A percentile compares a stretch with the other conserved stretches of the same genome.
Evolutionary conservation across 208 protist genomes (phyloP).

Genomic region (Vickermania ingenoplastis): DNA sequence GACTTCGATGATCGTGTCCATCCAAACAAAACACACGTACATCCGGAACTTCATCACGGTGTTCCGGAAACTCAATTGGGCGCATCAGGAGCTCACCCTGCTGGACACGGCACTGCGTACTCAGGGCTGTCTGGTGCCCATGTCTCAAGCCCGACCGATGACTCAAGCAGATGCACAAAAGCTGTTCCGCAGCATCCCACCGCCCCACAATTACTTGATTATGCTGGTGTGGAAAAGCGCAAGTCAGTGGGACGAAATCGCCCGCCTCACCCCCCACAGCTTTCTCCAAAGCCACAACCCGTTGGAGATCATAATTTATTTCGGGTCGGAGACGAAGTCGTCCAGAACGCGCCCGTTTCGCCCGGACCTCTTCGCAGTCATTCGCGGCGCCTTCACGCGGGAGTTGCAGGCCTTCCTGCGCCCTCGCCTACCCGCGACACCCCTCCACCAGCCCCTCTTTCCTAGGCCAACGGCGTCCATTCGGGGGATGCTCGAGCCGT

Average conservation of each 20-base stretch:
- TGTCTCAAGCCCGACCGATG: background rate
- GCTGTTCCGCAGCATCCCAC: background rate
- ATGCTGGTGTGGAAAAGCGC: background rate
- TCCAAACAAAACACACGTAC: background rate
- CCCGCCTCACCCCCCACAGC: background rate
- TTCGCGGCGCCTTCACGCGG: background rate
- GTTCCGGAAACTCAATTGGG: background rate
- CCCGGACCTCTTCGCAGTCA: background rate
- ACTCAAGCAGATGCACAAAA: background rate
- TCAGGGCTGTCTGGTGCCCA: background rate
- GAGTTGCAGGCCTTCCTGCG: background rate
- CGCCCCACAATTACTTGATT: background rate
- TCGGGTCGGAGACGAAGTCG: background rate
- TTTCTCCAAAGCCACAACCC: slow-evolving; percentile 1
- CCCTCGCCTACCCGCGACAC: background rate
- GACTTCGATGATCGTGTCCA: background rate
- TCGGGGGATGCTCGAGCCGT: slow-evolving; percentile 2
- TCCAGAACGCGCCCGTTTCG: background rate
- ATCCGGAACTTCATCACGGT: background rate
- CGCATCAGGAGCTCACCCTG: background rate
- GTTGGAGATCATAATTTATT: slow-evolving; percentile 1
- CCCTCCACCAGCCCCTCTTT: slow-evolving; percentile 3
- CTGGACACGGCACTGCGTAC: background rate
- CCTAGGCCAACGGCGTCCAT: slow-evolving; percentile 7
- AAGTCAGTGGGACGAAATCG: slow-evolving; percentile 1